Percentiles rank a stretch among this genome's conserved stretches.
These are phyloP conservation scores for Suillus ampliporus DNA, from an alignment of 768 basidiomycete genomes.

Conservation along the genomic window DNA sequence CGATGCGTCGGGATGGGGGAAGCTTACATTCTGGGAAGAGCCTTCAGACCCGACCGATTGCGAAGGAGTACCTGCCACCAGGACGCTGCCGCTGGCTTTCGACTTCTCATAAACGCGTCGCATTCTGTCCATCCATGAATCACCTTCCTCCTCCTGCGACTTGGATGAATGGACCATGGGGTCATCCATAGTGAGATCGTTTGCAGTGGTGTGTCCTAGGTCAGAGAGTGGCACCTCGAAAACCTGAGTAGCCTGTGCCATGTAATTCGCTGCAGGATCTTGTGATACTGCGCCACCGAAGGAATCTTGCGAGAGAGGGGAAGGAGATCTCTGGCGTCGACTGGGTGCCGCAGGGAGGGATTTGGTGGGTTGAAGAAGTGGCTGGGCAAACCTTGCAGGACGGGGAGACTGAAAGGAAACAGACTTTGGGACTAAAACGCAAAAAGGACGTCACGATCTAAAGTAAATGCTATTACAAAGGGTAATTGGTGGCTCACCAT, in stretches of 20 bases:
- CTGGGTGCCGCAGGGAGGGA: slow-evolving; percentile 29
- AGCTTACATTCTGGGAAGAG: slow-evolving; percentile 36
- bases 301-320: slow-evolving; percentile 61
- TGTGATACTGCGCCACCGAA: slow-evolving; percentile 59
- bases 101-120: slow-evolving; percentile 5
- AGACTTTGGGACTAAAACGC: slow-evolving; percentile 32
- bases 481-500: slow-evolving; percentile 35
- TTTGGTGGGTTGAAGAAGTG: slow-evolving; percentile 23
- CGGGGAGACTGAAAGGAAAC: slow-evolving; percentile 41
- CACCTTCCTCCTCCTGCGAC: slow-evolving; percentile 11
- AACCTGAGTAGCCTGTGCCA: slow-evolving; percentile 50
- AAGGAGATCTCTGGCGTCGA: slow-evolving; percentile 40
- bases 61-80: slow-evolving; percentile 62
- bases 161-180: not conserved
- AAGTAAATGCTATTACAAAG: slow-evolving; percentile 25
- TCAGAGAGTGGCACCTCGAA: slow-evolving; percentile 66
- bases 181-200: slow-evolving; percentile 23
- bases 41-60: slow-evolving; percentile 40
- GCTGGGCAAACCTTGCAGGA: slow-evolving; percentile 20
- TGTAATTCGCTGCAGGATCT: slow-evolving; percentile 51
- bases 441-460: slow-evolving; percentile 33
- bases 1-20: slow-evolving; percentile 17
- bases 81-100: slow-evolving; percentile 29
- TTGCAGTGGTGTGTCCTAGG: slow-evolving; percentile 44
- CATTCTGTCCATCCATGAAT: slow-evolving; percentile 9